phyloP scores from a whole-genome alignment of 331 rosid species.

The Telfairia occidentalis region DNA sequence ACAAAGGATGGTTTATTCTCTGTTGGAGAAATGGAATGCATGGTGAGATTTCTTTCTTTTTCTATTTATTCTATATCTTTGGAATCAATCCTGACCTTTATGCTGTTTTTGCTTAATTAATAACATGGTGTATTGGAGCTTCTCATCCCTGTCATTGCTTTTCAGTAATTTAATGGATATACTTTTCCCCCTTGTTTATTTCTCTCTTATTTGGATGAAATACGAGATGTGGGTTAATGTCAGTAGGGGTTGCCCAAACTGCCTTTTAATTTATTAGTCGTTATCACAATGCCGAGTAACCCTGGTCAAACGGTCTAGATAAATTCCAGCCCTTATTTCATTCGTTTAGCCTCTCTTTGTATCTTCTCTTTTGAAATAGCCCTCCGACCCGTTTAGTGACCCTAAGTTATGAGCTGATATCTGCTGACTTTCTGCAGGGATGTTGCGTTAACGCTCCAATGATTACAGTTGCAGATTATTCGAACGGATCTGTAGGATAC shows the following conservation, averaged over 20 bases:
- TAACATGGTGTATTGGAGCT: background rate
- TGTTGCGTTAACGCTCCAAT: constrained; percentile 96
- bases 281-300: background rate
- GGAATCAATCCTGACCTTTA: background rate
- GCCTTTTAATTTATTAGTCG: background rate
- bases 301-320: background rate
- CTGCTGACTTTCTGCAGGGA: constrained; percentile 50
- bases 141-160: background rate
- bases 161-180: background rate
- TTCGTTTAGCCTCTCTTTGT: background rate
- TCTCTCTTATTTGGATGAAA: background rate
- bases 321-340: background rate
- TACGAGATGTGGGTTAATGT: background rate
- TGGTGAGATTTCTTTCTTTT: constrained; percentile 51
- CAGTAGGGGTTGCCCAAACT: background rate
- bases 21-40: constrained; percentile 99
- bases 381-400: background rate
- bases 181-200: background rate
- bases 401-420: constrained; percentile 5
- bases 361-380: background rate
- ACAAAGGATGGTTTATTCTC: constrained; percentile 95
- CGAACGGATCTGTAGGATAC: constrained; percentile 87
- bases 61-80: constrained; percentile 1
- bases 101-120: constrained; percentile 7
- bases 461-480: constrained; percentile 97